These are phyloP conservation scores for Boletellus deceptivus DNA, from an alignment of 1,284 basidiomycete species.

Conservation along the genomic window DNA sequence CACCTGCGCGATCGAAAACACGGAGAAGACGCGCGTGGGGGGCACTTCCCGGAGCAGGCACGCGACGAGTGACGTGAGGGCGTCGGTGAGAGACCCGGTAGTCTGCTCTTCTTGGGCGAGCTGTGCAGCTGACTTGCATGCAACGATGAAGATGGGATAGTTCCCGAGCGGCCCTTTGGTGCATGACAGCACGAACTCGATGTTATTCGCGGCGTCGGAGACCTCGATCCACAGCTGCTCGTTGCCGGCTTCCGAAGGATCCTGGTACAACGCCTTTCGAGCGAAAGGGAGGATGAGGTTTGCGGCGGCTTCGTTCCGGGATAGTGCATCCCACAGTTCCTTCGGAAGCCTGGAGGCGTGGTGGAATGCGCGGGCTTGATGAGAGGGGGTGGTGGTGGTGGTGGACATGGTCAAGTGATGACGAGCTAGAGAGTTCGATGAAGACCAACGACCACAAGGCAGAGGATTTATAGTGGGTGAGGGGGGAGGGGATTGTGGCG, in stretches of 20 bases:
- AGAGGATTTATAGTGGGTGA: constrained; percentile 7
- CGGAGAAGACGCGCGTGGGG: constrained; percentile 58
- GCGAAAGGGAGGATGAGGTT: constrained; percentile 58
- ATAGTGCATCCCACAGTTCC: constrained; percentile 40
- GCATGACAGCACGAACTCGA: constrained; percentile 59
- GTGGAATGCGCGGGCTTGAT: constrained; percentile 4
- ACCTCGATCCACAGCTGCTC: constrained; percentile 53
- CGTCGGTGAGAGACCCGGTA: constrained; percentile 26
- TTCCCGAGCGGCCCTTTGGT: constrained; percentile 50
- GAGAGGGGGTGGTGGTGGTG: not conserved
- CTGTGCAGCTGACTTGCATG: constrained; percentile 35
- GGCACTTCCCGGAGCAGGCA: constrained; percentile 32
- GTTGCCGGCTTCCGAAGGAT: constrained; percentile 22
- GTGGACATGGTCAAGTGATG: constrained; percentile 10
- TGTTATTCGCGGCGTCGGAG: constrained; percentile 24
- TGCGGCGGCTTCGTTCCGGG: constrained; percentile 40
- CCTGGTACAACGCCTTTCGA: constrained; percentile 10
- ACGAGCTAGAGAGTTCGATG: not conserved
- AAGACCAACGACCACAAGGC: not conserved
- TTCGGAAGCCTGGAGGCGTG: constrained; percentile 28
- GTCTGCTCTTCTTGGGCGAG: constrained; percentile 24
- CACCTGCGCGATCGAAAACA: constrained; percentile 58
- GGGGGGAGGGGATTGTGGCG: not conserved
- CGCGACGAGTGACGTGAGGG: constrained; percentile 35
- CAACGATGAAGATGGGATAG: constrained; percentile 61